These are phyloP conservation scores for Termitomyces sp. DNA, from an alignment of 768 basidiomycete species.

Conservation along the genomic window DNA sequence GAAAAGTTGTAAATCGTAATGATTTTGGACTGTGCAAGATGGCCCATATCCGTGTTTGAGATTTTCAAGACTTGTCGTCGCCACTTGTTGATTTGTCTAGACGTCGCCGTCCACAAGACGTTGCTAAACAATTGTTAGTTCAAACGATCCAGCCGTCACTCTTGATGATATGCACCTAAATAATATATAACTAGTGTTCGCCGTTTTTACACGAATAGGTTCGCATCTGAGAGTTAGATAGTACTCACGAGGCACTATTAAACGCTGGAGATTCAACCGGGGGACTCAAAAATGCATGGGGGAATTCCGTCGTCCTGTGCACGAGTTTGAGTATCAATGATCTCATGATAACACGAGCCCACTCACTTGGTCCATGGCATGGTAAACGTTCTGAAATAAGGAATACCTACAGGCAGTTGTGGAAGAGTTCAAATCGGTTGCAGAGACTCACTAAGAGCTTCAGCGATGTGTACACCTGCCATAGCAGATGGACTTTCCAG, in stretches of 20 bases:
- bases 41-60: slow-evolving; percentile 54
- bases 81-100: slow-evolving; percentile 66
- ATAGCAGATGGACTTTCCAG: slow-evolving; percentile 67
- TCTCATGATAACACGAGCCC: not conserved
- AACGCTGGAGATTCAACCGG: slow-evolving; percentile 62
- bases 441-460: slow-evolving; percentile 46
- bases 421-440: not conserved
- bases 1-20: slow-evolving; percentile 69
- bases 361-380: slow-evolving; percentile 59
- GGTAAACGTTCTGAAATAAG: slow-evolving; percentile 63
- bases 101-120: slow-evolving; percentile 66
- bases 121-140: slow-evolving; percentile 27
- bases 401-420: slow-evolving; percentile 36
- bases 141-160: not conserved
- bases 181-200: slow-evolving; percentile 43
- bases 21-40: slow-evolving; percentile 56
- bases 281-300: slow-evolving; percentile 61
- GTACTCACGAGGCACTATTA: slow-evolving; percentile 56
- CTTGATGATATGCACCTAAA: slow-evolving; percentile 40
- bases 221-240: not conserved
- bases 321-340: not conserved
- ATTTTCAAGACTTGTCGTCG: slow-evolving; percentile 47
- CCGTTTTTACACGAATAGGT: not conserved
- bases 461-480: slow-evolving; percentile 72
- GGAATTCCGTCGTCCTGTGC: slow-evolving; percentile 52